These are phyloP conservation scores for Iberis pinnata DNA, from an alignment of 345 rosid genomes.

Conservation along the genomic window DNA sequence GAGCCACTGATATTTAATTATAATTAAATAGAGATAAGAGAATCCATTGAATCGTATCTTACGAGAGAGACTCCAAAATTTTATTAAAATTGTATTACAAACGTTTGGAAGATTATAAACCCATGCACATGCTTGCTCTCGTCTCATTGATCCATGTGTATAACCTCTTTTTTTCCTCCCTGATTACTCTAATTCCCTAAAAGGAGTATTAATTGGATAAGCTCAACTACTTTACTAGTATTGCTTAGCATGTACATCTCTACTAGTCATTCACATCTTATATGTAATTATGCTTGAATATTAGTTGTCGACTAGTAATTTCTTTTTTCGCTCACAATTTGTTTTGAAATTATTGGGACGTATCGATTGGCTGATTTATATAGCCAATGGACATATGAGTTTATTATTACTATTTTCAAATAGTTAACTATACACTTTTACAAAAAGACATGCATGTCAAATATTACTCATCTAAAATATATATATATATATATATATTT, in stretches of 20 bases:
- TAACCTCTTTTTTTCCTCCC: constrained; percentile 14
- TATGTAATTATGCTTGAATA: constrained; percentile 3
- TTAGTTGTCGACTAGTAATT: too few relatives aligned
- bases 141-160: constrained; percentile 32
- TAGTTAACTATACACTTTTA: too few relatives aligned
- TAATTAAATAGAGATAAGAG: constrained; percentile 13
- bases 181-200: constrained; percentile 21
- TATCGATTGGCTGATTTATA: too few relatives aligned
- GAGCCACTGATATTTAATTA: constrained; percentile 9
- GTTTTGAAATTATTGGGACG: too few relatives aligned
- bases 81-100: background rate
- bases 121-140: constrained; percentile 30
- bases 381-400: background rate
- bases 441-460: too few relatives aligned
- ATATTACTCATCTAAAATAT: too few relatives aligned
- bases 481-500: too few relatives aligned
- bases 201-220: constrained; percentile 20
- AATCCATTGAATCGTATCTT: constrained; percentile 24
- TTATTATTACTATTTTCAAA: background rate
- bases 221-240: constrained; percentile 18
- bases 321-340: too few relatives aligned
- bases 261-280: constrained; percentile 15
- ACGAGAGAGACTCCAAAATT: constrained; percentile 14
- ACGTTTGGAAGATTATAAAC: constrained; percentile 11
- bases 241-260: constrained; percentile 21